phyloP scores from a whole-genome alignment of 1,139 yeast species.

The Scheffersomyces parashehatae region DNA sequence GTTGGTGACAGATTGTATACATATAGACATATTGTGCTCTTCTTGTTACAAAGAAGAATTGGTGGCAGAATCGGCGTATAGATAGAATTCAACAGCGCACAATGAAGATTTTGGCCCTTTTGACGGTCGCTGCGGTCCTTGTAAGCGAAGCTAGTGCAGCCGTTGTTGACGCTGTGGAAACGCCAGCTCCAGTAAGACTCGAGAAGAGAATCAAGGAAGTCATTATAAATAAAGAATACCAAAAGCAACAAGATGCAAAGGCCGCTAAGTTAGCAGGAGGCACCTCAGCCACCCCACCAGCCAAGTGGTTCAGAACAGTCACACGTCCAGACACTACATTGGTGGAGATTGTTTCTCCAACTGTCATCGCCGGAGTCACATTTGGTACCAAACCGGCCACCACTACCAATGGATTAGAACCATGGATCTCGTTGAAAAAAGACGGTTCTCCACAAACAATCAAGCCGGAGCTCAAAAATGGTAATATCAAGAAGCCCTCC shows the following conservation, averaged over 20 bases:
- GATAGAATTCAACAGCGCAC: neutral
- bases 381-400: constrained; percentile 72
- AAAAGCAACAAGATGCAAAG: constrained; percentile 27
- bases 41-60: neutral
- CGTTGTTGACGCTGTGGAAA: constrained; percentile 2
- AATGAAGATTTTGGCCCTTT: constrained; percentile 8
- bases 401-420: constrained; percentile 66
- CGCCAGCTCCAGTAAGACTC: constrained; percentile 8
- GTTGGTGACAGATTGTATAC: too few relatives aligned
- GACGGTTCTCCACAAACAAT: constrained; percentile 83
- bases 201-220: constrained; percentile 39
- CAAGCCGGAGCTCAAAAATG: constrained; percentile 70
- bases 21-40: too few relatives aligned
- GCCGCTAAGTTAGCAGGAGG: constrained; percentile 11
- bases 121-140: constrained; percentile 5
- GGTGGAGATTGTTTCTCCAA: constrained; percentile 72
- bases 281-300: constrained; percentile 26
- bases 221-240: constrained; percentile 43
- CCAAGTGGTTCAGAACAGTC: constrained; percentile 77
- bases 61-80: too few relatives aligned
- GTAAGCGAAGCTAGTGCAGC: constrained; percentile 4
- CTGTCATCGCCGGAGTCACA: constrained; percentile 79
- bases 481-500: constrained; percentile 59
- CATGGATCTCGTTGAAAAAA: constrained; percentile 79
- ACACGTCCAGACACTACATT: constrained; percentile 38